Conservation (phyloP, 345 rosid genomes). For the Excoecaria agallocha region DNA sequence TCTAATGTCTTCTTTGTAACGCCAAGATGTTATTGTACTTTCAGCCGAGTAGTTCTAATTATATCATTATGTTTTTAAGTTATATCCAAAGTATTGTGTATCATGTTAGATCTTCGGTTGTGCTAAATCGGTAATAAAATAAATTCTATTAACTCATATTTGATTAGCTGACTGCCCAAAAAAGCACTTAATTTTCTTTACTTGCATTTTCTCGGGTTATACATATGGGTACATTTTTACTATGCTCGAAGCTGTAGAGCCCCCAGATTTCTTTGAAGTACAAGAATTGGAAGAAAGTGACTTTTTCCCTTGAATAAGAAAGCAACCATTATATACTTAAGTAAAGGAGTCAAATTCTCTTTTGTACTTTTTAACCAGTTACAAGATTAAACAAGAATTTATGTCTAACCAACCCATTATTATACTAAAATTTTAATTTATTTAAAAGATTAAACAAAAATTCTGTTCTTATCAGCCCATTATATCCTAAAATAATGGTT, state of each 20-base stretch:
- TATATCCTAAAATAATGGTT: no score
- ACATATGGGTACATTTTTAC: no score
- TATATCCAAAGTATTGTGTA: no score
- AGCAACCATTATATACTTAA: neutral
- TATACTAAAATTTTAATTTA: no score
- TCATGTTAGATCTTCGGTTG: no score
- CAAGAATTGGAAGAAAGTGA: neutral
- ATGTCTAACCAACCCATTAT: neutral
- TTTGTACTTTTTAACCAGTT: neutral
- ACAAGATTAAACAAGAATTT: slow-evolving; percentile 4
- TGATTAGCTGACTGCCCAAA: neutral
- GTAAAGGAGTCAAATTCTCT: neutral
- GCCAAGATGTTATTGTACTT: no score
- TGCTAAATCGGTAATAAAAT: no score
- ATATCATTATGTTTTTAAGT: no score
- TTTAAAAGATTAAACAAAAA: no score
- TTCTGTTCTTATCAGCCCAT: neutral
- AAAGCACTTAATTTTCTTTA: neutral
- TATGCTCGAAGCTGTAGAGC: slow-evolving; percentile 13
- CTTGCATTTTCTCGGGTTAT: no score
- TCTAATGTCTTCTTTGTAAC: neutral
- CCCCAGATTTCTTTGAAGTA: neutral
- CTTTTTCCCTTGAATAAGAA: neutral
- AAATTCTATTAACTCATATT: no score
- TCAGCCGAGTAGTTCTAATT: no score